Evolutionary conservation across 495 filamentous ascomycete genomes (phyloP).

Genomic region (Annulohypoxylon bovei): DNA sequence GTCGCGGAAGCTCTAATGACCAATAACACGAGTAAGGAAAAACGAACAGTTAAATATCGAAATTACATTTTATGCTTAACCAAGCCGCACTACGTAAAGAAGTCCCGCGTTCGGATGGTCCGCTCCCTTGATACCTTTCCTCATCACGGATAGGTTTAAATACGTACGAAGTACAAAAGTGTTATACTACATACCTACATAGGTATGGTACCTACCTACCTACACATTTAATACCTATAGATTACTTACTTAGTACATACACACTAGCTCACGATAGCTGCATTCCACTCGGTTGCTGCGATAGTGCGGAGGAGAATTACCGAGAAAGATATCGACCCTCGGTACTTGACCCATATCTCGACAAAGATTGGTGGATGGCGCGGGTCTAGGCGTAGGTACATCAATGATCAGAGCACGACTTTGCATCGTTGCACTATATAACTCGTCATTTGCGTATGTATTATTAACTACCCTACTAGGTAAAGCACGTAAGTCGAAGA

Average conservation of each 20-base stretch:
- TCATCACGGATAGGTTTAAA: neutral
- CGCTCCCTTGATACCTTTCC: neutral
- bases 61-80: neutral
- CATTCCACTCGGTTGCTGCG: neutral
- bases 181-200: neutral
- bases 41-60: neutral
- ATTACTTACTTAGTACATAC: too few species aligned
- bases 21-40: neutral
- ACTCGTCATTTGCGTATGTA: neutral
- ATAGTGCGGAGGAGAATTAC: constrained; percentile 1
- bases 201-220: neutral
- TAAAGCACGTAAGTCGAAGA: neutral
- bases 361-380: neutral
- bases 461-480: neutral
- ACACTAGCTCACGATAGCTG: neutral
- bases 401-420: neutral
- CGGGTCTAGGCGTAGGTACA: neutral
- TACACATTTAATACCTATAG: too few species aligned
- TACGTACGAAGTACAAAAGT: neutral
- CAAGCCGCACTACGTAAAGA: neutral
- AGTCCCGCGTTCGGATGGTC: neutral
- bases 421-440: neutral
- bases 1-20: neutral
- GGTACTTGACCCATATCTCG: neutral
- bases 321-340: neutral